Percentiles rank a stretch among this genome's conserved stretches.
Evolutionary conservation across 345 rosid species (phyloP).

Genomic region (Salix brachista): DNA sequence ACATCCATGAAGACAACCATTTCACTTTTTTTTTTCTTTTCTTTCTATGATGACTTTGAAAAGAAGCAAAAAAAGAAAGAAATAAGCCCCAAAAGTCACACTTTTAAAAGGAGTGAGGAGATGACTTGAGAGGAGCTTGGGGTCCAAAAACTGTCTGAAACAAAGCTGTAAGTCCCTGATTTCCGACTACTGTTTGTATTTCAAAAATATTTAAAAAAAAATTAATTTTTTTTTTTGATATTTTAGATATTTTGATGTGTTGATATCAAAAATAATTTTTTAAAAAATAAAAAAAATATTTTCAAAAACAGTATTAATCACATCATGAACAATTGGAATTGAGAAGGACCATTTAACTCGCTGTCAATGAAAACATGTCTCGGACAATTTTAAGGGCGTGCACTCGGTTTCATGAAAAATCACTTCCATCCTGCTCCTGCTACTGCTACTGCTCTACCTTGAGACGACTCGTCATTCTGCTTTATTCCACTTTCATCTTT

Average conservation of each 20-base stretch:
- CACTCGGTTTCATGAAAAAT: not conserved
- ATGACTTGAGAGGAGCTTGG: conserved; percentile 1
- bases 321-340: not conserved
- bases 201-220: too few relatives aligned
- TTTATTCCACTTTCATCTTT: not conserved
- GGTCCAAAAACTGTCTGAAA: conserved; percentile 22
- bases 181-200: not conserved
- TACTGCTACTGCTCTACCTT: not conserved
- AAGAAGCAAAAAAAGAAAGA: conserved; percentile 4
- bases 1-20: not conserved
- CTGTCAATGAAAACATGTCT: conserved; percentile 22
- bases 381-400: conserved; percentile 10
- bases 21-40: not conserved
- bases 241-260: too few relatives aligned
- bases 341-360: conserved; percentile 25
- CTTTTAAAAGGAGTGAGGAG: conserved; percentile 22
- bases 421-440: not conserved
- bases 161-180: conserved; percentile 24
- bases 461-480: conserved; percentile 14
- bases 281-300: too few relatives aligned
- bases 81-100: conserved; percentile 21
- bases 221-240: too few relatives aligned
- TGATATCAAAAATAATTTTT: too few relatives aligned
- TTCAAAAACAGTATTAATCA: too few relatives aligned
- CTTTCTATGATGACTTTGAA: conserved; percentile 18